Base-by-base conservation (phyloP, 257 asterid genomes). In the Solanum pennellii region DNA sequence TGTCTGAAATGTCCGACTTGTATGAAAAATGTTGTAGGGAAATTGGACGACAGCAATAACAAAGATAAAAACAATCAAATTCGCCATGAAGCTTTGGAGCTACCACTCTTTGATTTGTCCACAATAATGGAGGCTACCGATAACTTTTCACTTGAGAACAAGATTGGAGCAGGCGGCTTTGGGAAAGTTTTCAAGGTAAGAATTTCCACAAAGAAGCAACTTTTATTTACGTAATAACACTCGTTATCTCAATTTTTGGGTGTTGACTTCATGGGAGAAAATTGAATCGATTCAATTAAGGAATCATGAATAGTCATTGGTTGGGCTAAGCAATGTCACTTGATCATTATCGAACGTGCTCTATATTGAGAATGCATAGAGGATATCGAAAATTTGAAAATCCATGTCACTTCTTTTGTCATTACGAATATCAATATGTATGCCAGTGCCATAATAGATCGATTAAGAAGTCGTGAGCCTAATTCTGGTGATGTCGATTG, bases 161-260 rank as follows among this genome's bases (percentile, higher is more conserved):
- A 79, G 89, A 87, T 89, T 56, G 90, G 91, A 72, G 87, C 88
- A 44, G 91, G 91, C 20, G 91, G 91, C 12, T 89, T 72, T 73
- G 91, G 91, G 72, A 72, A 90, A 69, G 91, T 90, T 79, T 90
- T 87, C 83, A 90, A 90, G 91, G 92, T 90, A 87, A 84, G 66
- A 0, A 7, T 74, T 52, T 21, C 18, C 41, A 3, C 60, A 15
- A 41, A 8, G 65, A 52, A 59, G 20, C 7, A 15, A 41, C 12
- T 65, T 65, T 33, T 35, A 7, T 56, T 25, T 7, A 83, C 1
- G 59, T 62, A 83, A 20, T 80, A 60, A 68, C 74, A 27, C 74
- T 7, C 21, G 10, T 27, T 27, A 1, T 68, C 74, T 68, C 74
- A 27, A 12, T 31, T 27, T 68, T 68, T 68, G 74, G 37, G 18